A percentile compares a stretch with the other conserved stretches of the same genome.
phyloP scores from a whole-genome alignment of 371 early-diverging fungal genomes.

The Mortierella sp. region DNA sequence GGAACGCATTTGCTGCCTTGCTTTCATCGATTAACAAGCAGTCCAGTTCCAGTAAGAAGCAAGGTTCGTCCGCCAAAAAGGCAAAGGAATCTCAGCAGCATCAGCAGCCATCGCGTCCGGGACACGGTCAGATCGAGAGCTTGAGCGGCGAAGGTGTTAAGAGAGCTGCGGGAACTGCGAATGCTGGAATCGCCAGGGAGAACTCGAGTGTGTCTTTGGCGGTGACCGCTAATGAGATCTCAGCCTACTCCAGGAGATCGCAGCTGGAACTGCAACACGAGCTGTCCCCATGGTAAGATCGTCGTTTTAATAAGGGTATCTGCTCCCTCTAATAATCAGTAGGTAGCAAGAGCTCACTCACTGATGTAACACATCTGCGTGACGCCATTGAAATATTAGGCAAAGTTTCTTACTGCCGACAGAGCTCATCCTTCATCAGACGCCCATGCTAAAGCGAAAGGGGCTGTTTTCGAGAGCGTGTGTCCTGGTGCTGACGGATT shows the following conservation, averaged over 20 bases:
- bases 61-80: slow-evolving; percentile 10
- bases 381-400: slow-evolving; percentile 10
- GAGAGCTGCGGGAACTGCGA: slow-evolving; percentile 1
- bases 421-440: slow-evolving; percentile 73
- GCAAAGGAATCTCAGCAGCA: slow-evolving; percentile 17
- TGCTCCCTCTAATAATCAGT: too few species aligned
- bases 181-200: slow-evolving; percentile 13
- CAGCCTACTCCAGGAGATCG: slow-evolving; percentile 34
- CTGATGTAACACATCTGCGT: too few species aligned
- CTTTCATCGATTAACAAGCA: slow-evolving; percentile 21
- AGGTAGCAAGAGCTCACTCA: too few species aligned
- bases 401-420: slow-evolving; percentile 61
- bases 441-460: slow-evolving; percentile 69
- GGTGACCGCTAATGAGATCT: slow-evolving; percentile 55
- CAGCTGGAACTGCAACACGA: slow-evolving; percentile 32
- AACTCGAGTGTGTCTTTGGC: slow-evolving; percentile 33
- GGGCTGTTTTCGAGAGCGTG: slow-evolving; percentile 72
- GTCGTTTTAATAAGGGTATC: background rate
- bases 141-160: background rate
- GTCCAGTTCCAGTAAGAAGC: background rate
- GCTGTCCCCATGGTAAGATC: slow-evolving; percentile 35
- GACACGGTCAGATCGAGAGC: slow-evolving; percentile 13
- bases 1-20: slow-evolving; percentile 31
- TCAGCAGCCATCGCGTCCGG: background rate
- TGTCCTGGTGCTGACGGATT: slow-evolving; percentile 75